Evolutionary conservation across 1,284 basidiomycete species (phyloP), one percentile per base, ranked within the genome.

Genomic region (Puccinia novopanici): DNA sequence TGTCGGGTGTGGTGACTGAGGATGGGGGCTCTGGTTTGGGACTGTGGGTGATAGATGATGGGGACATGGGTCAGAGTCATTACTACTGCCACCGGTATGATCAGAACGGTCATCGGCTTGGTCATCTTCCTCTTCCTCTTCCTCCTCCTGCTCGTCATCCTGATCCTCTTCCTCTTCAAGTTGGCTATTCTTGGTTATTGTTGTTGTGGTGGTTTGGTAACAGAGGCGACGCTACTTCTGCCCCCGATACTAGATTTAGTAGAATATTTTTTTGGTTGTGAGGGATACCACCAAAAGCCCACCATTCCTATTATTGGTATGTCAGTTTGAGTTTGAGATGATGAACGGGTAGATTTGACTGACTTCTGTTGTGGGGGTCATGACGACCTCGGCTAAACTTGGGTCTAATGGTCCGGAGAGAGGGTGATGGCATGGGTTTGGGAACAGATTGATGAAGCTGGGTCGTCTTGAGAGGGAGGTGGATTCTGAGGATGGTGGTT

Each of bases 351-450:
- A 27, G n/a, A 22, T 19, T 10, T 22, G 30, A 65, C 17, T 73
- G 24, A 80, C 77, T 52, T 80, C 70, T 27, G 77, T 80, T 6
- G 77, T 80, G 10, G 77, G 77, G 22, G 77, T 80, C 77, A 80
- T 80, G 70, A 80, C 70, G 4, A 80, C 77, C 22, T 80, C 77
- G 30, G 48, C 68, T 3, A 71, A 27, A n/a, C 48, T 40, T 0
- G 68, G 68, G 15, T 71, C 68, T 54, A 34, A 34, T 34, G 50
- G 45, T 0, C 30, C 67, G 34, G 30, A 6, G 5, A 45, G 45
- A 30, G 30, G 15, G 5, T 45, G 45, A 30, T 50, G 67, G 42
- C 27, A 70, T 30, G n/a, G 48, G 40, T 68, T 68, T 45, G 67
- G 3, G 45, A 70, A 54, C 50, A 70, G 67, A 70, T 70, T 70